Evolutionary conservation across 176 grass and related monocot genomes (phyloP).

Genomic region (Paspalum notatum): DNA sequence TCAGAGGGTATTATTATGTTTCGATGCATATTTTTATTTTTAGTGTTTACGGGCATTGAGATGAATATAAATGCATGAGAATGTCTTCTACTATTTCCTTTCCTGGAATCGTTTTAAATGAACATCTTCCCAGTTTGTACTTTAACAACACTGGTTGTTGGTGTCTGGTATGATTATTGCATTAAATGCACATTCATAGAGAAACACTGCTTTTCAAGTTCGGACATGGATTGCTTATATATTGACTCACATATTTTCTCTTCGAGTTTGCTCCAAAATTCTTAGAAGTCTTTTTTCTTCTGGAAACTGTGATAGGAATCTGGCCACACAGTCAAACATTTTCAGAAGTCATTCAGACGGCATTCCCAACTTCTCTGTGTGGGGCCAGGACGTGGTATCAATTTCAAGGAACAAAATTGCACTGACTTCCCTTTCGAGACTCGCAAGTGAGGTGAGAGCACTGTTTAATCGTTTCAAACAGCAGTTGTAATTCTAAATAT

Average conservation of each 20-base stretch:
- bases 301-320: conserved; percentile 57
- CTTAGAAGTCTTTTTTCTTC: neutral
- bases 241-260: conserved; percentile 20
- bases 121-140: neutral
- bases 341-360: conserved; percentile 85
- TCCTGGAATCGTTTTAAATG: neutral
- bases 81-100: conserved; percentile 6
- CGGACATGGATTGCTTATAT: conserved; percentile 25
- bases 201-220: neutral
- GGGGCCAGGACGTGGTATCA: conserved; percentile 84
- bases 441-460: conserved; percentile 63
- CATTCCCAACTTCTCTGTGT: conserved; percentile 71
- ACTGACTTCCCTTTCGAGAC: conserved; percentile 65
- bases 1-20: conserved; percentile 72
- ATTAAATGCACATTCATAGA: neutral
- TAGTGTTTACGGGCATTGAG: neutral
- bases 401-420: conserved; percentile 93
- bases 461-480: conserved; percentile 2
- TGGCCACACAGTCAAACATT: conserved; percentile 63
- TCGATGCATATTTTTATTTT: neutral
- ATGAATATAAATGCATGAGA: neutral
- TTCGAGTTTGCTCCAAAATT: conserved; percentile 24
- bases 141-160: neutral
- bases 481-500: conserved; percentile 10
- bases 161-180: neutral